Percentiles rank a stretch among this genome's conserved stretches.
These are phyloP conservation scores for Amylocarpus encephaloides DNA, from an alignment of 2,329 filamentous ascomycete genomes.

Conservation along the genomic window DNA sequence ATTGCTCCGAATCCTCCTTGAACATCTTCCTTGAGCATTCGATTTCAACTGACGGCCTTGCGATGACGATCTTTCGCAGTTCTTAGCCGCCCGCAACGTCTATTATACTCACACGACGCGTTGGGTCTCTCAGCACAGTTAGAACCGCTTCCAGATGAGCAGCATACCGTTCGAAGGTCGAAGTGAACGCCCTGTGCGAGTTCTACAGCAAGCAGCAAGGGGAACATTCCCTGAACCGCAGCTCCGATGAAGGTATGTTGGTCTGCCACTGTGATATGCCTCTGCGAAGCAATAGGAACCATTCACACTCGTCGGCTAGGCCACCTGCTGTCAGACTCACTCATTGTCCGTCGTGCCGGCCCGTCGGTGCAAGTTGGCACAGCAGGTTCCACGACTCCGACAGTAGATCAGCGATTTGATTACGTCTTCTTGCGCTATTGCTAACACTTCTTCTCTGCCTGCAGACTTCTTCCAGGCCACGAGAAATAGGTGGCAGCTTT, in stretches of 20 bases:
- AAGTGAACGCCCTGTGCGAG: slow-evolving; percentile 25
- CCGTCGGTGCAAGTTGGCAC: slow-evolving; percentile 19
- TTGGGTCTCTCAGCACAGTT: slow-evolving; percentile 5
- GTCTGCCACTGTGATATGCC: slow-evolving; percentile 3
- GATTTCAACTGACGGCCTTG: slow-evolving; percentile 10
- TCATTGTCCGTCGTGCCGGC: slow-evolving; percentile 3
- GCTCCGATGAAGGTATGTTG: slow-evolving; percentile 30
- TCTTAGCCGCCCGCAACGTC: slow-evolving; percentile 2
- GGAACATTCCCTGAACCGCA: slow-evolving; percentile 22
- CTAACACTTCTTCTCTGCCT: slow-evolving; percentile 20
- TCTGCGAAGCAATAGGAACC: slow-evolving; percentile 1
- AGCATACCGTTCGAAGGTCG: slow-evolving; percentile 23
- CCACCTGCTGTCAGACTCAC: slow-evolving; percentile 9
- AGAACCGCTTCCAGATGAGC: slow-evolving; percentile 28
- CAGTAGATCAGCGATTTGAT: slow-evolving; percentile 3
- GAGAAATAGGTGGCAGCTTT: slow-evolving; percentile 32
- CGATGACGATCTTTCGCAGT: slow-evolving; percentile 12
- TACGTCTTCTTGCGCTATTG: slow-evolving; percentile 2
- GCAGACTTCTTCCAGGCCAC: slow-evolving; percentile 33
- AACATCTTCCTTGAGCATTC: slow-evolving; percentile 5
- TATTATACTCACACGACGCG: slow-evolving; percentile 11
- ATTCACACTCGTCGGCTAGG: slow-evolving; percentile 4
- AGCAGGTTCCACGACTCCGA: slow-evolving; percentile 13
- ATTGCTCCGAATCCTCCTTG: slow-evolving; percentile 4
- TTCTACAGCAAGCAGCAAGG: slow-evolving; percentile 27